These are phyloP conservation scores for Neopestalotiopsis sp. DNA, from an alignment of 2,329 filamentous ascomycete genomes.

Conservation along the genomic window DNA sequence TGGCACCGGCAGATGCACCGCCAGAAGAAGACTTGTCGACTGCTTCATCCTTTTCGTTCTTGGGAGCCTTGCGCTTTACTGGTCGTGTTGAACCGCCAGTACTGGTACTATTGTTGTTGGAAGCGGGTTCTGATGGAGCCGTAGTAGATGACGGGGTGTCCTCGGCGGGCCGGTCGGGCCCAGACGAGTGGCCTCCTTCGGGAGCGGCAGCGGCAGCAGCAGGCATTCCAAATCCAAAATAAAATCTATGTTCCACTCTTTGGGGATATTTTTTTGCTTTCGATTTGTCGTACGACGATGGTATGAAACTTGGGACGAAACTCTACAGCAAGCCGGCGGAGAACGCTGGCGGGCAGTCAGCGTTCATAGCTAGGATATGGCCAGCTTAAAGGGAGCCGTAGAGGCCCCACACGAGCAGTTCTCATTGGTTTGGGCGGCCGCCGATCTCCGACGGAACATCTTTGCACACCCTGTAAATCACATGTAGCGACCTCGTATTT, in stretches of 20 bases:
- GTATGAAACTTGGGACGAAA: slow-evolving; percentile 2
- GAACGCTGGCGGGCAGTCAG: slow-evolving; percentile 11
- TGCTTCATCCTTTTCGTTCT: slow-evolving; percentile 34
- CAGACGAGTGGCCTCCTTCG: slow-evolving; percentile 4
- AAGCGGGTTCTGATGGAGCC: background rate
- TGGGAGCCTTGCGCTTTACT: slow-evolving; percentile 47
- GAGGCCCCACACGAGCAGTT: slow-evolving; percentile 1
- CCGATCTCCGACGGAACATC: slow-evolving; percentile 5
- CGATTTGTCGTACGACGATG: slow-evolving; percentile 9
- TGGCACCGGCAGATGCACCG: background rate
- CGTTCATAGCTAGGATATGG: background rate
- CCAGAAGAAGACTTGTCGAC: background rate
- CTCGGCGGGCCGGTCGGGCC: slow-evolving; percentile 2
- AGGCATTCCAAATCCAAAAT: background rate
- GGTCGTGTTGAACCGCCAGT: slow-evolving; percentile 2
- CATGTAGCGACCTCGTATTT: background rate
- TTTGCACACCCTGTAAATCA: background rate
- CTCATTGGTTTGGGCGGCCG: slow-evolving; percentile 1
- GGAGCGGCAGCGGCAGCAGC: background rate
- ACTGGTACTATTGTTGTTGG: background rate
- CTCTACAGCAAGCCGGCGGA: slow-evolving; percentile 10
- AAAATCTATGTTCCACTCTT: background rate
- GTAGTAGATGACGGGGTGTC: slow-evolving; percentile 5
- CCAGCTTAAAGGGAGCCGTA: slow-evolving; percentile 6
- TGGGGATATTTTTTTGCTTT: background rate